Conservation (phyloP, 495 filamentous ascomycete genomes). For the Penicillium waksmanii region DNA sequence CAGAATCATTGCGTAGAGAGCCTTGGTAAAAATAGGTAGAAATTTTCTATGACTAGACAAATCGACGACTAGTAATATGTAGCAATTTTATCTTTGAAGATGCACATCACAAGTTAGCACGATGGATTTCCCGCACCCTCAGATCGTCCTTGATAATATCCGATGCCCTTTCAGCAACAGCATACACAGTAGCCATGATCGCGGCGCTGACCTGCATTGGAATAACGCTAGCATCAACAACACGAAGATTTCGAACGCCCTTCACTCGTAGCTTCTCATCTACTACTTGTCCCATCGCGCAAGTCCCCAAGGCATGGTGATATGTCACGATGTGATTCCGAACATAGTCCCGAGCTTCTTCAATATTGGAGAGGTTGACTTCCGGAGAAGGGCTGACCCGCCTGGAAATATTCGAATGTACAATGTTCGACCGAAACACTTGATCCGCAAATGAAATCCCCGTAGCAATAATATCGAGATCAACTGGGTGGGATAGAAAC, state of each 20-base stretch:
- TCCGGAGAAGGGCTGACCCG: conserved; percentile 8
- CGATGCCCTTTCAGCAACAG: conserved; percentile 7
- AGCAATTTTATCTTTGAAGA: not conserved
- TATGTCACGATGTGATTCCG: conserved; percentile 17
- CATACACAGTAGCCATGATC: conserved; percentile 14
- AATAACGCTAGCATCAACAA: conserved; percentile 11
- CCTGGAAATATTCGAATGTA: conserved; percentile 6
- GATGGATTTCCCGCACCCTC: not conserved
- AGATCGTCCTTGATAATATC: conserved; percentile 11
- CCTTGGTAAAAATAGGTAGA: no score
- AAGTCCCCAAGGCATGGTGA: conserved; percentile 43
- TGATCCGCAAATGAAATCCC: conserved; percentile 44
- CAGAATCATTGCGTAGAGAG: no score
- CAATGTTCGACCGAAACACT: conserved; percentile 5
- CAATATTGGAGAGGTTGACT: conserved; percentile 3
- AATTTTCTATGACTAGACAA: not conserved
- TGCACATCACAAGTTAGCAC: not conserved
- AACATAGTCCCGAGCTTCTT: conserved; percentile 1
- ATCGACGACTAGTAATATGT: not conserved
- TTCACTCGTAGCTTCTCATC: conserved; percentile 25
- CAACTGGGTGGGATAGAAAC: conserved; percentile 28
- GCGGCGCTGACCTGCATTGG: conserved; percentile 10
- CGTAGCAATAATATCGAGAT: conserved; percentile 39
- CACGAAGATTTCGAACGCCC: conserved; percentile 6
- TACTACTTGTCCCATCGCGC: conserved; percentile 55